These are phyloP conservation scores for Ganoderma lingzhi DNA, from an alignment of 1,284 basidiomycete species.

Conservation along the genomic window DNA sequence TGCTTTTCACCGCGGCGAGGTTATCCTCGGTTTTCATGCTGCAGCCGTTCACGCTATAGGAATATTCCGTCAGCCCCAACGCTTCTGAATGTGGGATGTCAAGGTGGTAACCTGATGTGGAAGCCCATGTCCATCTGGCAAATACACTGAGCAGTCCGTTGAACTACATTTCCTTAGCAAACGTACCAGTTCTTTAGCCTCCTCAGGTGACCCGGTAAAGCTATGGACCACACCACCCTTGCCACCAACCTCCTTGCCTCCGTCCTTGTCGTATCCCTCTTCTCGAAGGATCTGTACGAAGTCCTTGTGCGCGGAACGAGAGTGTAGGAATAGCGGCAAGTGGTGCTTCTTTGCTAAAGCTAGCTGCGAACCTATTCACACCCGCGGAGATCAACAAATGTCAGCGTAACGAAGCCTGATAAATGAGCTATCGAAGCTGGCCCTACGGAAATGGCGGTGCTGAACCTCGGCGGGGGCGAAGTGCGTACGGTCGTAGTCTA, in stretches of 20 bases:
- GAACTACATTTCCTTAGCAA: not conserved
- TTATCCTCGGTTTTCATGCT: constrained; percentile 85
- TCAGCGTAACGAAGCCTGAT: not conserved
- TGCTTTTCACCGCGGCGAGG: constrained; percentile 63
- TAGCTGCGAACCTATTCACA: constrained; percentile 56
- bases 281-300: constrained; percentile 74
- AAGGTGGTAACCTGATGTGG: constrained; percentile 58
- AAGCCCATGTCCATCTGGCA: constrained; percentile 77
- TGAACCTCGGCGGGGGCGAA: constrained; percentile 76
- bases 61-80: not conserved
- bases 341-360: constrained; percentile 74
- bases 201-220: constrained; percentile 79
- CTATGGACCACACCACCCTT: constrained; percentile 87
- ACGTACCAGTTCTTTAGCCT: constrained; percentile 77
- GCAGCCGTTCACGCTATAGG: constrained; percentile 78
- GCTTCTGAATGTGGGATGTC: not conserved
- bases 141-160: constrained; percentile 17
- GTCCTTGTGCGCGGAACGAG: constrained; percentile 79
- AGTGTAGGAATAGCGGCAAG: constrained; percentile 89
- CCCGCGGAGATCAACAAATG: not conserved
- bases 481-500: constrained; percentile 87
- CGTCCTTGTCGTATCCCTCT: constrained; percentile 69
- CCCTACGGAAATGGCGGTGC: constrained; percentile 70
- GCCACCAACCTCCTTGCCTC: constrained; percentile 61
- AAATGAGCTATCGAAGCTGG: constrained; percentile 8